phyloP scores from a whole-genome alignment of 345 rosid genomes.

The Diplotaxis tenuifolia region DNA sequence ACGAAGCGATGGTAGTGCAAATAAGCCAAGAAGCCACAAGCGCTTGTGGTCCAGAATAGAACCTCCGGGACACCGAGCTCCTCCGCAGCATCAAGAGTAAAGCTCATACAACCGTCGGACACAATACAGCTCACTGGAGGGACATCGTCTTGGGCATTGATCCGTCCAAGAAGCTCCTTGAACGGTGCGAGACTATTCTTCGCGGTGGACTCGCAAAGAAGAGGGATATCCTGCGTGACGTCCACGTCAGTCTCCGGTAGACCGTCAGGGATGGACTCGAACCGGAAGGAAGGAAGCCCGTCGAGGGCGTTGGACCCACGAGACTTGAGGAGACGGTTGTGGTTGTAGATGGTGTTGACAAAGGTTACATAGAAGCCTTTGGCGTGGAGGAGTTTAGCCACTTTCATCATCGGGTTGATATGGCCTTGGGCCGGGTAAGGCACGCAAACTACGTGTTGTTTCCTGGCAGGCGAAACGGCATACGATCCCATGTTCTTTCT shows the following conservation, averaged over 20 bases:
- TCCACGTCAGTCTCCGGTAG: conserved; percentile 27
- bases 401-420: conserved; percentile 16
- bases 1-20: neutral
- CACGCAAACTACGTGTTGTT: conserved; percentile 13
- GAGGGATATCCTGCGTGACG: conserved; percentile 34
- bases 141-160: neutral
- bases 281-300: conserved; percentile 36
- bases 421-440: conserved; percentile 17
- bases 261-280: conserved; percentile 44
- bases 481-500: neutral
- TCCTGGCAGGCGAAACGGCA: neutral
- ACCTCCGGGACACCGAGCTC: conserved; percentile 14
- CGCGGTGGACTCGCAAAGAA: conserved; percentile 34
- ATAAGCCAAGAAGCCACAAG: conserved; percentile 13
- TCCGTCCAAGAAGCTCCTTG: conserved; percentile 1
- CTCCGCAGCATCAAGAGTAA: conserved; percentile 18
- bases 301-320: conserved; percentile 31
- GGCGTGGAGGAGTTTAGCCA: conserved; percentile 9
- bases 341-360: conserved; percentile 44
- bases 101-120: conserved; percentile 24
- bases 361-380: conserved; percentile 46
- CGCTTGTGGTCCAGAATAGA: conserved; percentile 10
- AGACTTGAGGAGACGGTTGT: conserved; percentile 35
- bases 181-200: conserved; percentile 33
- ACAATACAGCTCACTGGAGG: conserved; percentile 23